Evolutionary conservation across 768 basidiomycete genomes (phyloP).

Genomic region (Xanthoconium purpureum): DNA sequence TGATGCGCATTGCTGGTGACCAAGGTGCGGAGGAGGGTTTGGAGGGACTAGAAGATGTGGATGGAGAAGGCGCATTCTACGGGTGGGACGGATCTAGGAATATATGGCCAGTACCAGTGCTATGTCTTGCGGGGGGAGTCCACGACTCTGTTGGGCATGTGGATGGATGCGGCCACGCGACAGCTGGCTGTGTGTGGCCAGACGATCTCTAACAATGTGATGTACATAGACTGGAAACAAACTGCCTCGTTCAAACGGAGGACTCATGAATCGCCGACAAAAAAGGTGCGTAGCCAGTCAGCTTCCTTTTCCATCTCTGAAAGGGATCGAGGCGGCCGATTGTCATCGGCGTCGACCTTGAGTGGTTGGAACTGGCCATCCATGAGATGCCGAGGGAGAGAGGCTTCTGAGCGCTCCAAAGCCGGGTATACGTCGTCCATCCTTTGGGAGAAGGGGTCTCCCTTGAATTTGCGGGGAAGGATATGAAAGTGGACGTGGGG

Average conservation of each 20-base stretch:
- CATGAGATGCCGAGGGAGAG: conserved; percentile 41
- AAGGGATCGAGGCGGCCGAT: conserved; percentile 54
- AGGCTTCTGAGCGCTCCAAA: conserved; percentile 62
- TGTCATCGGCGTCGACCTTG: conserved; percentile 69
- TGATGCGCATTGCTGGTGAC: conserved; percentile 40
- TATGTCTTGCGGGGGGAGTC: conserved; percentile 40
- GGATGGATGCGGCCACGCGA: conserved; percentile 38
- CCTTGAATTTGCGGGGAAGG: conserved; percentile 71
- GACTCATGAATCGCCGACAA: conserved; percentile 24
- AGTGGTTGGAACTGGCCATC: conserved; percentile 37
- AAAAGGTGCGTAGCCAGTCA: conserved; percentile 59
- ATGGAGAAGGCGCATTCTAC: conserved; percentile 29
- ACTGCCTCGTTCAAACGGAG: not conserved
- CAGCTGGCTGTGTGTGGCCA: conserved; percentile 32
- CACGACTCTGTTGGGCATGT: conserved; percentile 27
- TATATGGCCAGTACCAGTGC: conserved; percentile 25
- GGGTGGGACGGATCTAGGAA: conserved; percentile 7
- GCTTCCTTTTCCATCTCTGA: conserved; percentile 85
- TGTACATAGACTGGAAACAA: conserved; percentile 4
- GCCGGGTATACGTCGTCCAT: conserved; percentile 81
- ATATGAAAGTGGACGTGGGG: conserved; percentile 94
- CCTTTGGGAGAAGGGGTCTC: conserved; percentile 59
- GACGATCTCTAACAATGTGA: conserved; percentile 27
- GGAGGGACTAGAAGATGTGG: conserved; percentile 34
- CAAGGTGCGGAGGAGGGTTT: conserved; percentile 32